These are phyloP conservation scores for Arabis alpina DNA, from an alignment of 345 rosid species.

Conservation along the genomic window DNA sequence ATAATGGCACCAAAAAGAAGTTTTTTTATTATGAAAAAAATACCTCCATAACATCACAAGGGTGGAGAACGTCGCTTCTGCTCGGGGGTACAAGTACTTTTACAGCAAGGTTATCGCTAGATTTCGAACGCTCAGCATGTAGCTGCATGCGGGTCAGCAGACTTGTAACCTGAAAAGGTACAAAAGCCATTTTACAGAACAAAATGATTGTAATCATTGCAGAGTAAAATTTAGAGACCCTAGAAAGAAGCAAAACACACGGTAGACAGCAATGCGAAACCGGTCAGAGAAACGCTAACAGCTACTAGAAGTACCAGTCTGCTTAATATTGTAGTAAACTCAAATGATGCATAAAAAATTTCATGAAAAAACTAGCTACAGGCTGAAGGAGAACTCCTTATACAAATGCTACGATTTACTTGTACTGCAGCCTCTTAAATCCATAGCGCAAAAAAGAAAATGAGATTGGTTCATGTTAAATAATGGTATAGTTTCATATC, in stretches of 20 bases:
- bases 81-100: constrained; percentile 78
- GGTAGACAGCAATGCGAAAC: not conserved
- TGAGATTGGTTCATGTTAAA: constrained; percentile 6
- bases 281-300: not conserved
- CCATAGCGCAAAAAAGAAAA: not conserved
- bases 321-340: not conserved
- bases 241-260: constrained; percentile 18
- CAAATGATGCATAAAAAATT: not conserved
- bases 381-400: not conserved
- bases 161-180: constrained; percentile 59
- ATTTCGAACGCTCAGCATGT: constrained; percentile 50
- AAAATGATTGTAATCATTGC: constrained; percentile 4
- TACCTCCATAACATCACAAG: constrained; percentile 98
- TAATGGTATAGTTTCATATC: too few relatives aligned
- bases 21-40: constrained; percentile 3
- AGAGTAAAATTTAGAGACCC: not conserved
- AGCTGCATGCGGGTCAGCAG: constrained; percentile 83
- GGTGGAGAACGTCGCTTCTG: constrained; percentile 91
- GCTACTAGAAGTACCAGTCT: not conserved
- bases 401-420: not conserved
- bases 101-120: constrained; percentile 50
- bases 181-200: constrained; percentile 12
- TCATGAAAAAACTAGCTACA: constrained; percentile 8
- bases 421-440: constrained; percentile 8
- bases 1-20: not conserved